Evolutionary conservation across 2,329 filamentous ascomycete genomes (phyloP).

Genomic region (Plectosphaerella sp.): DNA sequence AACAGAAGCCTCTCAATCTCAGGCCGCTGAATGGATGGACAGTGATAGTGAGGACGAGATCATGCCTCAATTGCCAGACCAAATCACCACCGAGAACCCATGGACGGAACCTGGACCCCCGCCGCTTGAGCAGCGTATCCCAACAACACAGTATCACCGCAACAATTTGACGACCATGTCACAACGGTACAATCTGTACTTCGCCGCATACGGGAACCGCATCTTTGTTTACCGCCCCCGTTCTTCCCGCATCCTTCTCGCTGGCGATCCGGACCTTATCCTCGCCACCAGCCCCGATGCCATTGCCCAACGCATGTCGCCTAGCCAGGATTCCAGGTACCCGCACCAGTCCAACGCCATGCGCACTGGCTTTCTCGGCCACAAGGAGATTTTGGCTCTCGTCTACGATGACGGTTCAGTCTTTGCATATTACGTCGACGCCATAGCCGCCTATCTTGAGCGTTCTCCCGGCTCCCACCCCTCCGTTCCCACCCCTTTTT

Average conservation of each 20-base stretch:
- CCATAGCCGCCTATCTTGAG: slow-evolving; percentile 41
- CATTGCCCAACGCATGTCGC: slow-evolving; percentile 35
- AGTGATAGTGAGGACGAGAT: slow-evolving; percentile 28
- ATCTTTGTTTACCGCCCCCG: slow-evolving; percentile 54
- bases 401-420: slow-evolving; percentile 74
- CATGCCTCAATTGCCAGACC: slow-evolving; percentile 12
- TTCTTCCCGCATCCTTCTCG: slow-evolving; percentile 38
- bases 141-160: slow-evolving; percentile 32
- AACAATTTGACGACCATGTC: slow-evolving; percentile 56
- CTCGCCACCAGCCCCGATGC: slow-evolving; percentile 38
- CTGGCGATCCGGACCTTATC: slow-evolving; percentile 42
- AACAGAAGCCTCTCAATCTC: slow-evolving; percentile 21
- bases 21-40: slow-evolving; percentile 24
- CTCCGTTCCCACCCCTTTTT: slow-evolving; percentile 43
- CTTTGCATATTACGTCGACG: slow-evolving; percentile 61
- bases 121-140: slow-evolving; percentile 11
- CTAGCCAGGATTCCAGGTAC: slow-evolving; percentile 44
- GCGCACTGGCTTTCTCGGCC: slow-evolving; percentile 63
- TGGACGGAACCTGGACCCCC: not conserved
- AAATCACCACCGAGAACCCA: slow-evolving; percentile 5
- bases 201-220: slow-evolving; percentile 51
- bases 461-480: not conserved
- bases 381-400: slow-evolving; percentile 63
- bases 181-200: slow-evolving; percentile 57
- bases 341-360: slow-evolving; percentile 67